Evolutionary conservation across 371 early-diverging fungal genomes (phyloP).

Genomic region (Dichotomocladium elegans): DNA sequence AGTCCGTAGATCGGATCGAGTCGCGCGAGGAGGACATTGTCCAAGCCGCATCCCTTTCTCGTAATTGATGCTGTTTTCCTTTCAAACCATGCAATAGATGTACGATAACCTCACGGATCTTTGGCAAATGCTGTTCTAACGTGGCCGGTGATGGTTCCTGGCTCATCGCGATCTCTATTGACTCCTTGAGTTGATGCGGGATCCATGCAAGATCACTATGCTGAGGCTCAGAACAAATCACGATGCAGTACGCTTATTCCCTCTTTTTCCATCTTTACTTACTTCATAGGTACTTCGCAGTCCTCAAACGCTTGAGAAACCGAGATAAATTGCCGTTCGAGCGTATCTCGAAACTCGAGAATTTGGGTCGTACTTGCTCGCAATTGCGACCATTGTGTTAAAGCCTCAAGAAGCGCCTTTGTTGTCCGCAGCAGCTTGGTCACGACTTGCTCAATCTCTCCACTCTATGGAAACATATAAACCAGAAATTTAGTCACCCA

Average conservation of each 20-base stretch:
- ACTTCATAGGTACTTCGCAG: conserved; percentile 52
- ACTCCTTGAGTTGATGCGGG: conserved; percentile 51
- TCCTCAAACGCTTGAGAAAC: conserved; percentile 59
- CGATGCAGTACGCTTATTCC: neutral
- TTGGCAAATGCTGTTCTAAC: conserved; percentile 55
- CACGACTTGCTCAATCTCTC: conserved; percentile 59
- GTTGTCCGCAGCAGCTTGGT: conserved; percentile 59
- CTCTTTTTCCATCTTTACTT: conserved; percentile 3
- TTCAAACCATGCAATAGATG: conserved; percentile 59
- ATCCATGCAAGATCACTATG: conserved; percentile 56
- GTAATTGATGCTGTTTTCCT: conserved; percentile 51
- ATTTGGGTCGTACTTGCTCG: conserved; percentile 47
- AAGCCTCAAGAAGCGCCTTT: conserved; percentile 53
- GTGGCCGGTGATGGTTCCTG: conserved; percentile 52
- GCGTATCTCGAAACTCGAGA: conserved; percentile 52
- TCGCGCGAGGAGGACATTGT: conserved; percentile 8
- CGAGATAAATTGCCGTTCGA: conserved; percentile 52
- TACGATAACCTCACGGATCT: conserved; percentile 62
- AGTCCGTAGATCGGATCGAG: conserved; percentile 16
- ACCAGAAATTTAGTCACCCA: neutral
- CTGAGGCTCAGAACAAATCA: neutral
- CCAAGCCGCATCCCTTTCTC: conserved; percentile 30
- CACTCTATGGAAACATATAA: conserved; percentile 27
- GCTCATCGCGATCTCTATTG: conserved; percentile 49
- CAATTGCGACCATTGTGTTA: conserved; percentile 54